These are phyloP conservation scores for Talaromyces trachyspermus DNA, from an alignment of 495 filamentous ascomycete genomes.

Conservation along the genomic window DNA sequence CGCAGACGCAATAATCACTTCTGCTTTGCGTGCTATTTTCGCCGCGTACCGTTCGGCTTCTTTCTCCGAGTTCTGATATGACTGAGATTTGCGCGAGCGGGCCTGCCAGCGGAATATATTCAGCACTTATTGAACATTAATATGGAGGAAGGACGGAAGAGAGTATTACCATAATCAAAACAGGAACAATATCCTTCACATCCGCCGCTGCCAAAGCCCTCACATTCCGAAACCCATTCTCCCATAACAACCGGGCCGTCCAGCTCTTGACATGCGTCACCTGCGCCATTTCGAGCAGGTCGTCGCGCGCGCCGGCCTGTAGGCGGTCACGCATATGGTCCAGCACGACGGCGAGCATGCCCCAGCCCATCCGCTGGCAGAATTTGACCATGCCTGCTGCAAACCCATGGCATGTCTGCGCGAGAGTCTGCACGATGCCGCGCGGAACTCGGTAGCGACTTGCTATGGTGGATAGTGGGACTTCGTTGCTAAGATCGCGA, in stretches of 20 bases:
- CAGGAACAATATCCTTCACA: constrained; percentile 57
- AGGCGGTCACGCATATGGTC: constrained; percentile 73
- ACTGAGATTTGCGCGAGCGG: constrained; percentile 57
- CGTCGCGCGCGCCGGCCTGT: constrained; percentile 65
- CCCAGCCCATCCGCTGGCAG: constrained; percentile 69
- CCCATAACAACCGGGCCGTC: constrained; percentile 68
- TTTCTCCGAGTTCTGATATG: constrained; percentile 46
- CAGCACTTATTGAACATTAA: not conserved
- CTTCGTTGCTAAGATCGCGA: constrained; percentile 73
- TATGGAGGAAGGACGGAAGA: not conserved
- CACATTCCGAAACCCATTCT: constrained; percentile 66
- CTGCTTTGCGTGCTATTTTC: constrained; percentile 60
- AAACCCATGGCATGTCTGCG: constrained; percentile 72
- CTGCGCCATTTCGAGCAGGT: constrained; percentile 65
- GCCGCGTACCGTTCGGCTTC: constrained; percentile 56
- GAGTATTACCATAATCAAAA: constrained; percentile 55
- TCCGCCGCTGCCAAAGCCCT: constrained; percentile 61
- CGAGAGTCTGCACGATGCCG: constrained; percentile 63
- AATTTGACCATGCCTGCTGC: constrained; percentile 72
- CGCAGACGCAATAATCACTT: constrained; percentile 62
- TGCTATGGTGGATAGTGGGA: constrained; percentile 62
- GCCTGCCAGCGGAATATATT: no score
- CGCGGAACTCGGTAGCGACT: constrained; percentile 61
- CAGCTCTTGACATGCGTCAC: constrained; percentile 73
- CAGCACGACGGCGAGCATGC: constrained; percentile 63